phyloP scores from a whole-genome alignment of 768 basidiomycete genomes.

The Suillus paluster region DNA sequence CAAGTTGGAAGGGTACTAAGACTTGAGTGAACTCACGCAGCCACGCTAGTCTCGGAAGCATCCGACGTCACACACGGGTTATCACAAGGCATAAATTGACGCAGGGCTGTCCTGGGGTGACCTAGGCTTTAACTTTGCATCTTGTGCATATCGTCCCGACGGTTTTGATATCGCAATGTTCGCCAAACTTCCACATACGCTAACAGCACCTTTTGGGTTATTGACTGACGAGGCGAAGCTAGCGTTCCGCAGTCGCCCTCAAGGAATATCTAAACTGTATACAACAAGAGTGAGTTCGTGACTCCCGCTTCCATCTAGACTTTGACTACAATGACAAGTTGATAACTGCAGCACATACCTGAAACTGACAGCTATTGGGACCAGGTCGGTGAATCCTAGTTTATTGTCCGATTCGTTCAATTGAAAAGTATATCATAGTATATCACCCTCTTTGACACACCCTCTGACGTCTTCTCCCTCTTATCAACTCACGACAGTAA shows the following conservation, averaged over 20 bases:
- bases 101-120: not conserved
- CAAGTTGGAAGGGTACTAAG: not conserved
- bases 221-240: constrained; percentile 89
- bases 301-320: not conserved
- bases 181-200: constrained; percentile 69
- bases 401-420: not conserved
- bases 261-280: constrained; percentile 78
- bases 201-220: constrained; percentile 77
- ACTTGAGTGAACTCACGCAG: not conserved
- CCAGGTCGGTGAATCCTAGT: constrained; percentile 56
- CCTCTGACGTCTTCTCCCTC: constrained; percentile 89
- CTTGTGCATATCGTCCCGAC: not conserved
- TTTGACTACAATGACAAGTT: constrained; percentile 9
- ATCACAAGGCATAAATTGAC: not conserved
- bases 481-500: constrained; percentile 85
- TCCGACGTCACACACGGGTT: not conserved
- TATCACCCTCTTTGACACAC: constrained; percentile 83
- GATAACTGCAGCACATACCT: constrained; percentile 63
- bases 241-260: constrained; percentile 81
- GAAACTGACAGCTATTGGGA: constrained; percentile 87
- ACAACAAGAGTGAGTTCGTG: constrained; percentile 64
- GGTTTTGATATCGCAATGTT: constrained; percentile 50
- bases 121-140: not conserved
- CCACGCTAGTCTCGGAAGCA: not conserved
- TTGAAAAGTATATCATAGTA: constrained; percentile 52